Base-by-base conservation (phyloP, 257 asterid genomes). In the Solanum sejunctum region DNA sequence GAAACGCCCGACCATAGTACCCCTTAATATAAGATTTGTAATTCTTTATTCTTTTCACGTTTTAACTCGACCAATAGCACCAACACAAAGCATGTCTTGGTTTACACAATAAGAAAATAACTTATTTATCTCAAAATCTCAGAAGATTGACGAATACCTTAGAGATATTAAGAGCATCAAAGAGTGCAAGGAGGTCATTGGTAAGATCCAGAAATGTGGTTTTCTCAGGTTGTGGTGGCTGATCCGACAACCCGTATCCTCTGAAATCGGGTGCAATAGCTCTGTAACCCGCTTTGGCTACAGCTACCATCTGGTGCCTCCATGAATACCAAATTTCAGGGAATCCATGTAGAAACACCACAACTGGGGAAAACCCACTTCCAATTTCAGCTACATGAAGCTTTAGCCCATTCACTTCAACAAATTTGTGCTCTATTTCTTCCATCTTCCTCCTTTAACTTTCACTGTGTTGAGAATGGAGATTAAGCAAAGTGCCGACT, bases 161-260 rank as follows among this genome's bases (percentile, higher is more conserved):
- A 8, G 81, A 58, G 85, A 93, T 86, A 64, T 45, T 13, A 32
- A 92, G 85, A 49, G 93, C 92, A 83, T 93, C 94, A 49, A 90
- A 84, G 10, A 93, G 87, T 16, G 89, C 91, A 70, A 84, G 87
- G n/a, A 90, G 86, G 63, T 93, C 95, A 20, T 41, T 49, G 17
- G 77, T 58, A 18, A 91, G 69, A 81, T 92, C 94, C 13, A 41
- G 7, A 84, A 84, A 85, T 1, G 87, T 84, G 77, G 93, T 78
- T 72, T 89, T 90, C 36, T 92, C 89, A 73, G 93, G 93, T 69
- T 89, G 88, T 32, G 87, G 82, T 2, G 93, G 93, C 10, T 86
- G 89, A 73, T 89, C 95, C 70, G 93, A 93, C 11, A 93, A 75
- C 36, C 95, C 97, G 64, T 89, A 89, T 8, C 97, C 97, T 91